Evolutionary conservation across 306 rosid genomes (phyloP).

Genomic region (Vigna hirtella): DNA sequence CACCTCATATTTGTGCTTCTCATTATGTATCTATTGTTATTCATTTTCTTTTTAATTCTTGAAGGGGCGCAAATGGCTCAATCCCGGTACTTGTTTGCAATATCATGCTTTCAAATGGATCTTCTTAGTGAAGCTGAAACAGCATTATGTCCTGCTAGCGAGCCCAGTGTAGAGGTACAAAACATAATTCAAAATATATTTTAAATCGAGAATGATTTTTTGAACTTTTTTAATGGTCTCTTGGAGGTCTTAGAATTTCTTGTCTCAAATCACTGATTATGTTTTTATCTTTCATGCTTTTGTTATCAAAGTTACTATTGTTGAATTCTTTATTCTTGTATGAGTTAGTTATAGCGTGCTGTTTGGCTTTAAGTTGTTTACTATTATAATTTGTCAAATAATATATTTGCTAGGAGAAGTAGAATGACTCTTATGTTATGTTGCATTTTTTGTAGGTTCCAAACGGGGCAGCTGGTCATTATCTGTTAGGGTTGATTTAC

Average conservation of each 20-base stretch:
- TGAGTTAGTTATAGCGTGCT: constrained; percentile 23
- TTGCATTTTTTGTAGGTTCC: constrained; percentile 74
- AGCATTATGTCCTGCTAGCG: constrained; percentile 85
- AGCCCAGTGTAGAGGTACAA: constrained; percentile 84
- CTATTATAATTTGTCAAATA: constrained; percentile 14
- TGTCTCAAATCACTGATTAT: constrained; percentile 10
- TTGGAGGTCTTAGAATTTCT: not conserved
- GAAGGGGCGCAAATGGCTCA: constrained; percentile 95
- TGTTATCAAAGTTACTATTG: constrained; percentile 9
- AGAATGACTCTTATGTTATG: constrained; percentile 40
- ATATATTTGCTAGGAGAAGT: constrained; percentile 28
- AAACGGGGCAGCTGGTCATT: constrained; percentile 98
- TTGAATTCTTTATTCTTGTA: constrained; percentile 27
- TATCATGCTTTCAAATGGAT: constrained; percentile 97
- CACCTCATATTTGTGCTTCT: constrained; percentile 38
- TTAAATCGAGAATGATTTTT: not conserved
- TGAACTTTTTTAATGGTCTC: not conserved
- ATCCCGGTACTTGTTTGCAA: constrained; percentile 98
- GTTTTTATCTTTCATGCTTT: constrained; percentile 9
- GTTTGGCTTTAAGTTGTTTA: constrained; percentile 7
- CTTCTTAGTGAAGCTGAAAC: constrained; percentile 92
- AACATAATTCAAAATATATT: constrained; percentile 1
- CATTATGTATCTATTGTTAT: constrained; percentile 40
- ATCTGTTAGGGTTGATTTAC: constrained; percentile 92
- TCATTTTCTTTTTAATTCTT: constrained; percentile 50